Base-by-base conservation (phyloP, 805 yeast genomes). In the Metschnikowia lachancei region DNA sequence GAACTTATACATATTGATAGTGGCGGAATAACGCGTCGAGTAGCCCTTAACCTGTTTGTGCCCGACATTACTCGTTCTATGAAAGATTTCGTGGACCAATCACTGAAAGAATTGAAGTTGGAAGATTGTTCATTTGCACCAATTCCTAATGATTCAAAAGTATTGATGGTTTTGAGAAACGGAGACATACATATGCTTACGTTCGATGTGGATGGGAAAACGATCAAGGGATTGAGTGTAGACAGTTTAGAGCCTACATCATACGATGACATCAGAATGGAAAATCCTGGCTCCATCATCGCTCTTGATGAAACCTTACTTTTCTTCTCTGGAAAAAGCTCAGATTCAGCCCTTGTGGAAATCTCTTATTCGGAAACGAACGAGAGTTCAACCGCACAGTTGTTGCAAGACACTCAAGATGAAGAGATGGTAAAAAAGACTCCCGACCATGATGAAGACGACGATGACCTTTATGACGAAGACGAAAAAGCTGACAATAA, bases 1-100 rank as follows among this genome's bases (percentile, higher is more conserved):
- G 87, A 85, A 56, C 54, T 91, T 8, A 67, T 88, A 10, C 91
- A 87, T 63, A 77, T 89, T 14, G 96, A 91, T 59, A 81, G 87
- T 26, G 78, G 88, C 2, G 95, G 95, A 3, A 78, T 83, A 28
- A 58, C 74, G 2, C 75, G 79, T 49, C 83, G 88, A 22, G 68
- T 83, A 2, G 81, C 84, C 2, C 78, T 84, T 1, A 87, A 87
- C 59, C 64, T 69, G 47, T 83, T 67, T 55, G 78, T 80, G 24
- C 52, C 69, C 2, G 58, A 61, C 33, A 63, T 61, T 29, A 72
- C 75, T 1, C 53, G 64, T 2, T 63, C 68, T 1, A 61, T 59
- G 39, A 72, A 71, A 45, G 62, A 59, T 42, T 72, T 64, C 50
- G 52, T 53, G 28, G 84, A 84, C 61, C 75, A 77, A 50, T 62